Percentiles rank a stretch among this genome's conserved stretches.
Conservation (phyloP, 192 early-diverging fungal species). For the Phycomyces blakesleeanus region DNA sequence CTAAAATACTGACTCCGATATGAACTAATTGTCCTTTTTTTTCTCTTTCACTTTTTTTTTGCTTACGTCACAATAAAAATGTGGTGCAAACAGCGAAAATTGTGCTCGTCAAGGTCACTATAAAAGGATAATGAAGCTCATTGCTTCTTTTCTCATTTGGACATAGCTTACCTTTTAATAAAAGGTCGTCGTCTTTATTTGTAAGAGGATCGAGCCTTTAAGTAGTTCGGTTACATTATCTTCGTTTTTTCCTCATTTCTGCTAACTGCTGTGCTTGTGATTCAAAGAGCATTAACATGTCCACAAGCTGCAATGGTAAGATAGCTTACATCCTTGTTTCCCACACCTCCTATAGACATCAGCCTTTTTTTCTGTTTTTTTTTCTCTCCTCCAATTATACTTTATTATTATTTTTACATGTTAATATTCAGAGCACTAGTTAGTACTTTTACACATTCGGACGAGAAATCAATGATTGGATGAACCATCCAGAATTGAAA, state of each 20-base stretch:
- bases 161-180: background rate
- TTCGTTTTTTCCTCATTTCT: background rate
- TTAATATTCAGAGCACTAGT: background rate
- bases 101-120: background rate
- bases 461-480: too few species aligned
- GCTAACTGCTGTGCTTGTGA: background rate
- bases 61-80: background rate
- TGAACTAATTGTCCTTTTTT: too few species aligned
- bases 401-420: background rate
- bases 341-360: background rate
- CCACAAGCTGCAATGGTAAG: slow-evolving; percentile 2
- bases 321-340: background rate
- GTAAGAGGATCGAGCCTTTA: background rate
- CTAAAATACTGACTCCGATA: too few species aligned
- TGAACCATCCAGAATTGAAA: too few species aligned
- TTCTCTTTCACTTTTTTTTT: too few species aligned
- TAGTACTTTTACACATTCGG: too few species aligned
- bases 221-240: background rate
- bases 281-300: slow-evolving; percentile 2
- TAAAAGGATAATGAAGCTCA: background rate
- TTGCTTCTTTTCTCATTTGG: background rate
- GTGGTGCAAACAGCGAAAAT: slow-evolving; percentile 1
- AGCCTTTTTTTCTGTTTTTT: background rate
- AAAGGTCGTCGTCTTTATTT: background rate
- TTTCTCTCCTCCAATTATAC: too few species aligned